A percentile compares a stretch with the other conserved stretches of the same genome.
Evolutionary conservation across 2,329 filamentous ascomycete genomes (phyloP).

Genomic region (Huntiella savannae): DNA sequence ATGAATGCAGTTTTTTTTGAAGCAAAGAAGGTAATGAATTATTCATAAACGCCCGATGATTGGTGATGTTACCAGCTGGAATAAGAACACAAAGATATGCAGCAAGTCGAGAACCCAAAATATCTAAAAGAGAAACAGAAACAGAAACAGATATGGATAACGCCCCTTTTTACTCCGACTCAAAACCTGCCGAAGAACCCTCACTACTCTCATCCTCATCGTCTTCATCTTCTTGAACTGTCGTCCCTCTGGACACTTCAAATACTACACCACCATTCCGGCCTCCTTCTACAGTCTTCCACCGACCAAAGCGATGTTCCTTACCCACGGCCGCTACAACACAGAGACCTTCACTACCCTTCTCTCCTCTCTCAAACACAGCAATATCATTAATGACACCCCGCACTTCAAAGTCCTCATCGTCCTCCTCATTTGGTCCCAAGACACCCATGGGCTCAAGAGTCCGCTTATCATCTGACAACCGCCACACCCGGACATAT

Average conservation of each 20-base stretch:
- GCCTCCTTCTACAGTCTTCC: slow-evolving; percentile 45
- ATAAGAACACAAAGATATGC: slow-evolving; percentile 1
- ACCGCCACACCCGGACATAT: slow-evolving; percentile 63
- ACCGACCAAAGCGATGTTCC: slow-evolving; percentile 69
- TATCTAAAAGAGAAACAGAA: background rate
- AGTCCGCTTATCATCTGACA: slow-evolving; percentile 64
- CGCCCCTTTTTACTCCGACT: background rate
- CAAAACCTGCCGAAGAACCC: background rate
- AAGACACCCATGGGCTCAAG: slow-evolving; percentile 56
- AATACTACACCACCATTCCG: slow-evolving; percentile 79
- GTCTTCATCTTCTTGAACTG: slow-evolving; percentile 15
- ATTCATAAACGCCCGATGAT: slow-evolving; percentile 9
- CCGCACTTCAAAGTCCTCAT: slow-evolving; percentile 25
- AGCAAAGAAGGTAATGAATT: slow-evolving; percentile 1
- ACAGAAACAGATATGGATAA: background rate
- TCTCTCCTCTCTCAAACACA: slow-evolving; percentile 66
- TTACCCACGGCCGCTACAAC: slow-evolving; percentile 74
- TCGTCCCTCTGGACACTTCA: slow-evolving; percentile 39
- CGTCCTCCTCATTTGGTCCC: slow-evolving; percentile 17
- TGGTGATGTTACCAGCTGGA: slow-evolving; percentile 6
- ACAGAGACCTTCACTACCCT: slow-evolving; percentile 58
- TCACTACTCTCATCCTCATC: slow-evolving; percentile 13
- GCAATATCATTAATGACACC: slow-evolving; percentile 81
- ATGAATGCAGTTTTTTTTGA: background rate
- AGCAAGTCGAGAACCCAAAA: slow-evolving; percentile 1